Conservation (phyloP, 495 filamentous ascomycete species). For the Neurospora terricola region DNA sequence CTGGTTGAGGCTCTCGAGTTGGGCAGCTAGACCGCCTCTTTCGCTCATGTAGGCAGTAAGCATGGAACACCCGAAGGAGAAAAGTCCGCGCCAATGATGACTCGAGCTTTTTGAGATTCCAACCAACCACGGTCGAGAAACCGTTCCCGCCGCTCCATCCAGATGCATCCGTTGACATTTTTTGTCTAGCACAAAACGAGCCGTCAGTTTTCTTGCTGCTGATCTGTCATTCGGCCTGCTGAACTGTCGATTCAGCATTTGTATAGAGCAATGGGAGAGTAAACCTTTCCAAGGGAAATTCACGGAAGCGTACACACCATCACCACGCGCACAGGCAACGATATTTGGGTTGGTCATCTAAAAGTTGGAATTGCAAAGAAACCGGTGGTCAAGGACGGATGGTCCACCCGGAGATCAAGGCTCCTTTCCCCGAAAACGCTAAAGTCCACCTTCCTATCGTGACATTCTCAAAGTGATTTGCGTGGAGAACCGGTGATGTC, state of each 20-base stretch:
- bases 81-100: slow-evolving; percentile 2
- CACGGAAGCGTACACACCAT: background rate
- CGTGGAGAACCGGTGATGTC: background rate
- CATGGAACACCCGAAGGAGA: background rate
- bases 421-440: background rate
- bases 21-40: slow-evolving; percentile 5
- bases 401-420: slow-evolving; percentile 1
- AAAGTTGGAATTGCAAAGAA: background rate
- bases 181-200: background rate
- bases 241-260: background rate
- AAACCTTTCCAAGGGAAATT: background rate
- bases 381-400: background rate
- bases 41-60: slow-evolving; percentile 1
- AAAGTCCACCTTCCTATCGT: background rate
- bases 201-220: background rate
- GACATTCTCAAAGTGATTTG: background rate
- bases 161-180: background rate
- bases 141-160: background rate
- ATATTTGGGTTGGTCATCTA: background rate
- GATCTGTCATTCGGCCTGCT: background rate
- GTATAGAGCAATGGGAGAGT: background rate
- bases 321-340: background rate
- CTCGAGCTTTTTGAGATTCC: background rate
- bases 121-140: background rate
- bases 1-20: slow-evolving; percentile 26